Conservation (phyloP, 2,329 filamentous ascomycete genomes). For the Arthrobotrys megalospora region DNA sequence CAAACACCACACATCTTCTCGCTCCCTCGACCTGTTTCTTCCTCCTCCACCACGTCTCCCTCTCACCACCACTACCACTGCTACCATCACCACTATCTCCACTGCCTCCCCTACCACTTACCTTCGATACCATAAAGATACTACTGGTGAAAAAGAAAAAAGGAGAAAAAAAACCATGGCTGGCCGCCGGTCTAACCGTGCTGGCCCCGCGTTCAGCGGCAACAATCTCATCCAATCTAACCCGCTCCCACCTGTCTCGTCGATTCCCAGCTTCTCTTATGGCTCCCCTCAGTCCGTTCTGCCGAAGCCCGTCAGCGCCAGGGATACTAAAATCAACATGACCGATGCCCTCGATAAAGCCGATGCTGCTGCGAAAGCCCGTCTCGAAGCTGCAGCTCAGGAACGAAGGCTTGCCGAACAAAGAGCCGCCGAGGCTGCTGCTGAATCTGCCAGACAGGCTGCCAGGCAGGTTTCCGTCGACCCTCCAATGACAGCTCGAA, state of each 20-base stretch:
- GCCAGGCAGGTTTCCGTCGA: constrained; percentile 33
- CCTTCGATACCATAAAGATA: no score
- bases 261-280: constrained; percentile 48
- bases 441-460: constrained; percentile 6
- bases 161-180: constrained; percentile 12
- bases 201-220: constrained; percentile 55
- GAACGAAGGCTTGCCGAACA: constrained; percentile 53
- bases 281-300: constrained; percentile 43
- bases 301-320: constrained; percentile 41
- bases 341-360: constrained; percentile 51
- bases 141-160: no score
- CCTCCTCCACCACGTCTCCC: constrained; percentile 8
- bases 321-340: constrained; percentile 42
- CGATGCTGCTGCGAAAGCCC: constrained; percentile 49
- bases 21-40: constrained; percentile 12
- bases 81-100: constrained; percentile 15
- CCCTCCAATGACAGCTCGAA: constrained; percentile 29
- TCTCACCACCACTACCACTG: constrained; percentile 2
- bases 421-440: constrained; percentile 34
- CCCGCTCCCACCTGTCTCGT: constrained; percentile 46
- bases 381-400: constrained; percentile 54
- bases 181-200: constrained; percentile 43
- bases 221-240: constrained; percentile 57
- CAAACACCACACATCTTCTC: constrained; percentile 24
- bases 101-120: background rate